Evolutionary conservation across 768 basidiomycete species (phyloP).

Genomic region (Xerocomellus chrysenteron): DNA sequence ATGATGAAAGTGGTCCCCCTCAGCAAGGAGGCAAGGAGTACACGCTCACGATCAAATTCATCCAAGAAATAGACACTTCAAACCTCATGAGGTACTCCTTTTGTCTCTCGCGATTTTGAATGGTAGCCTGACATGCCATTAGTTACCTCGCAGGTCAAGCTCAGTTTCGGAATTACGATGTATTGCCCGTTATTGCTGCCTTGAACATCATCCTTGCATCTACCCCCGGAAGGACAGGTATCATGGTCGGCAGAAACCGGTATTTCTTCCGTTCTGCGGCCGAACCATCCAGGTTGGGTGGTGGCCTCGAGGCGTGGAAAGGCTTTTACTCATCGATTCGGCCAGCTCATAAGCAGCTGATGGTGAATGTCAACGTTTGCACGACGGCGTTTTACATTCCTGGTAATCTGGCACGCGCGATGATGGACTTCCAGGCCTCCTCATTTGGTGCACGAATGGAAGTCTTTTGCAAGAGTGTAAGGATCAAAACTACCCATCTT

Average conservation of each 20-base stretch:
- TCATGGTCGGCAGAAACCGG: conserved; percentile 51
- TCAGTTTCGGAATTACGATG: conserved; percentile 43
- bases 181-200: conserved; percentile 47
- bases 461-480: conserved; percentile 65
- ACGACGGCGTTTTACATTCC: conserved; percentile 47
- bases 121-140: conserved; percentile 6
- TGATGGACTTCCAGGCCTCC: conserved; percentile 42
- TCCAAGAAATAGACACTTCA: conserved; percentile 43
- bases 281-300: conserved; percentile 37
- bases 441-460: conserved; percentile 59
- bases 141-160: conserved; percentile 49
- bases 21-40: conserved; percentile 39
- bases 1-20: conserved; percentile 39
- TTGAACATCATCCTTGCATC: conserved; percentile 50
- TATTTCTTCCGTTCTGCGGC: conserved; percentile 47
- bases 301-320: conserved; percentile 61
- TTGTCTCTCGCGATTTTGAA: neutral
- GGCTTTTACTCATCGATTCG: conserved; percentile 45
- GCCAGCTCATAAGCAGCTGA: conserved; percentile 44
- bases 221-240: conserved; percentile 46
- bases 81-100: conserved; percentile 39
- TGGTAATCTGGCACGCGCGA: conserved; percentile 43
- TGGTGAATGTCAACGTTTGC: conserved; percentile 55
- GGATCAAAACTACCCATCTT: conserved; percentile 66
- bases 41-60: conserved; percentile 43